Conservation (phyloP, 108 stramenopile genomes). For the Conticribra guillardii region DNA sequence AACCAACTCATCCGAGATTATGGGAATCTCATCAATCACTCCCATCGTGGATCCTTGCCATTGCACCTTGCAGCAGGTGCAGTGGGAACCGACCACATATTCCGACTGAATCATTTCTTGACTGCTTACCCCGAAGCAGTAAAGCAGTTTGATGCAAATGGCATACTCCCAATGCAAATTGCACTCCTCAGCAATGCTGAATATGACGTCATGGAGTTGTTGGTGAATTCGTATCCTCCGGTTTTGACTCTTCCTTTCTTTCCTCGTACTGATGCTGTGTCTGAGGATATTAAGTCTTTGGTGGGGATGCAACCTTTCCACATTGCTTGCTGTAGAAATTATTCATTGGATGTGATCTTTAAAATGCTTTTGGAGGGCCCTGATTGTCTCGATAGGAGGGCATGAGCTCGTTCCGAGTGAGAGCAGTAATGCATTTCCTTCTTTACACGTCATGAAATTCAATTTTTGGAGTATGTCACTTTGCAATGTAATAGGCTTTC, state of each 20-base stretch:
- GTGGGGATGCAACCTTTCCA: constrained; percentile 35
- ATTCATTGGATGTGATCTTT: constrained; percentile 18
- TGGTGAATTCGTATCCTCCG: constrained; percentile 12
- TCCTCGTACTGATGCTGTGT: neutral
- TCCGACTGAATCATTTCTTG: constrained; percentile 12
- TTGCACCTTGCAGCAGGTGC: constrained; percentile 11
- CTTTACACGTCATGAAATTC: too few relatives aligned
- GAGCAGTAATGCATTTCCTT: too few relatives aligned
- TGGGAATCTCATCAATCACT: constrained; percentile 12
- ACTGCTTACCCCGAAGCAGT: constrained; percentile 8
- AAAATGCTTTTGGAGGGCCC: constrained; percentile 2
- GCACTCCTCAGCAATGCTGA: constrained; percentile 24
- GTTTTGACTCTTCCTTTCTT: constrained; percentile 13
- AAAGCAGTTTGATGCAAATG: constrained; percentile 12
- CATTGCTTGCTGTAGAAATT: constrained; percentile 21
- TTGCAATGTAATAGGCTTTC: too few relatives aligned
- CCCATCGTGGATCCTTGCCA: constrained; percentile 18
- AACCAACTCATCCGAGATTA: constrained; percentile 24
- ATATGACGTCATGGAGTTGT: constrained; percentile 11
- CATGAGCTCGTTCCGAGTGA: too few relatives aligned
- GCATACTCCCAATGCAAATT: constrained; percentile 29
- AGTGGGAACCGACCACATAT: constrained; percentile 13
- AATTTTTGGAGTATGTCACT: too few relatives aligned
- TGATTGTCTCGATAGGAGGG: neutral
- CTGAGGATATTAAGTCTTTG: neutral